Base-by-base conservation (phyloP, 352 stramenopile genomes). In the Hyphochytrium catenoides region DNA sequence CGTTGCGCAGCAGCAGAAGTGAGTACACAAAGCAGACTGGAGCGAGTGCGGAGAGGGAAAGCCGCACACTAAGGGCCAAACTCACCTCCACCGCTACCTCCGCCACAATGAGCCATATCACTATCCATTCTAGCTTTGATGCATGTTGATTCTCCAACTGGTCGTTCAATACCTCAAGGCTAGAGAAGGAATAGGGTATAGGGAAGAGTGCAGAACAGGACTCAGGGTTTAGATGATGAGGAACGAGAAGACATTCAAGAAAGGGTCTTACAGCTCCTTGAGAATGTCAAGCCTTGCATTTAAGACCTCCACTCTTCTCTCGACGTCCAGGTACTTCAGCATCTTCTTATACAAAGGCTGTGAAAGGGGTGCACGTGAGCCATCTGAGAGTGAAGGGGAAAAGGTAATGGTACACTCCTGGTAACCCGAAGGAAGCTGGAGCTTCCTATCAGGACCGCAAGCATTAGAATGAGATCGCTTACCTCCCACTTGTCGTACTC, bases 231-330 rank as follows among this genome's bases (percentile, higher is more conserved):
- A 9, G 22, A 26, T 40, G n/a, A n/a, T n/a, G n/a, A n/a, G n/a
- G n/a, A n/a, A n/a, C n/a, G n/a, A n/a, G n/a, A n/a, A n/a, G 16
- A 25, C 33, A 15, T 15, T 0, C 0, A 14, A 42, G 18, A 17
- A 20, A 0, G 18, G 12, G 29, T 59, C 66, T 38, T 69, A 82
- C 51, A 94, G 51, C 48, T 93, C 81, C 36, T 67, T 63, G 17
- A 94, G 53, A 42, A 93, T 85, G 38, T 91, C 76, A 24, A 94
- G 55, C 18, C 81, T 72, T 29, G 74, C 89, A 51, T 94, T 94
- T 34, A 94, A 57, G 33, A 93, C 76, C 41, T 87, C 64, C 20
- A 91, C 70, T 19, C 81, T 65, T 32, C 81, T 79, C 34, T 85
- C 66, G 40, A 93, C 72, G 34, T 91, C 79, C 25, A 93, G 51